phyloP scores from a whole-genome alignment of 306 rosid species.

The Dryas drummondii region DNA sequence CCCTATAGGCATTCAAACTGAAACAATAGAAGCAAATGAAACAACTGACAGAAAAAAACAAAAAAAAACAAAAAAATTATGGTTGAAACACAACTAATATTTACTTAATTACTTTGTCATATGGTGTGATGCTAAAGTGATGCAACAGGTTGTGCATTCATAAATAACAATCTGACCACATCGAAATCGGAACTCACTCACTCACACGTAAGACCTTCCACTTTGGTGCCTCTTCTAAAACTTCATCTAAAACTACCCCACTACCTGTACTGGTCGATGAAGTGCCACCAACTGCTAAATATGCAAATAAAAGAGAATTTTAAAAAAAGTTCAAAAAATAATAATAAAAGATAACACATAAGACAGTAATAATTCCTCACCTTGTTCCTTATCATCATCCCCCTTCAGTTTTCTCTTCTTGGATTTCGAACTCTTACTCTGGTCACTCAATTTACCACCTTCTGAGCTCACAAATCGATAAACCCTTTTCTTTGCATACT shows the following conservation, averaged over 20 bases:
- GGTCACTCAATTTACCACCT: slow-evolving; percentile 48
- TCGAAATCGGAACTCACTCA: slow-evolving; percentile 83
- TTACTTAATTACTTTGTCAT: slow-evolving; percentile 4
- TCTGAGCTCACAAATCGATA: slow-evolving; percentile 66
- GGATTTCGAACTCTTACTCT: slow-evolving; percentile 45
- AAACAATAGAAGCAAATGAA: slow-evolving; percentile 5
- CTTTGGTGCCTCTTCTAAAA: slow-evolving; percentile 96
- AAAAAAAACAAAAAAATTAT: not conserved
- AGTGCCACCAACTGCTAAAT: slow-evolving; percentile 50
- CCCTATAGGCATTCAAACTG: slow-evolving; percentile 25
- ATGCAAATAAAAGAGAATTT: slow-evolving; percentile 19
- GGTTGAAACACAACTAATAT: slow-evolving; percentile 12
- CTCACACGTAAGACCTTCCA: slow-evolving; percentile 99
- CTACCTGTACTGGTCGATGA: slow-evolving; percentile 45
- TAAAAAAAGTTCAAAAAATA: not conserved
- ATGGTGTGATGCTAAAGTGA: not conserved
- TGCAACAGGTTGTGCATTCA: not conserved
- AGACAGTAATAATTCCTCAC: slow-evolving; percentile 33
- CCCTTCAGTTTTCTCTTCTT: slow-evolving; percentile 67
- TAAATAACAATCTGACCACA: slow-evolving; percentile 26
- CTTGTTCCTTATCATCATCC: slow-evolving; percentile 49
- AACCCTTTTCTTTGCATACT: slow-evolving; percentile 87
- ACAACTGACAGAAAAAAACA: slow-evolving; percentile 15
- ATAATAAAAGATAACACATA: not conserved
- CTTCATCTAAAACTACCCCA: slow-evolving; percentile 65